Conservation (phyloP, 2,329 filamentous ascomycete species). For the Fusarium sp. region DNA sequence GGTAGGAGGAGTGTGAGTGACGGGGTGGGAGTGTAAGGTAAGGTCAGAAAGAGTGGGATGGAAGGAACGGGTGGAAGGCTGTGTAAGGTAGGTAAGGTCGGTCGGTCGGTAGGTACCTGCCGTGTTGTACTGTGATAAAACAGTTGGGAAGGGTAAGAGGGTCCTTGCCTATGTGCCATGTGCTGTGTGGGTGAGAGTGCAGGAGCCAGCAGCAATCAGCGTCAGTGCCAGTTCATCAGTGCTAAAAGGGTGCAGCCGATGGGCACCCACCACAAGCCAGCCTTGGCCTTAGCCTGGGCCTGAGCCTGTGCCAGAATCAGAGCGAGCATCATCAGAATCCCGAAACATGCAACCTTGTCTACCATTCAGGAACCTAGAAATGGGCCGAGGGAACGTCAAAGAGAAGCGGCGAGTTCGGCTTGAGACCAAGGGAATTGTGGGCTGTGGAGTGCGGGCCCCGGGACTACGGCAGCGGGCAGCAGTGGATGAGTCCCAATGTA, state of each 20-base stretch:
- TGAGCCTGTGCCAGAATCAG: not conserved
- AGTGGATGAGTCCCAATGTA: conserved; percentile 38
- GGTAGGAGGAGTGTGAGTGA: conserved; percentile 19
- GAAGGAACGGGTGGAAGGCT: conserved; percentile 40
- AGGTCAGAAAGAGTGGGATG: conserved; percentile 30
- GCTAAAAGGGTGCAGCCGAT: conserved; percentile 30
- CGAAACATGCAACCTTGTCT: conserved; percentile 17
- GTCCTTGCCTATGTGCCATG: conserved; percentile 33
- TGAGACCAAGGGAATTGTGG: conserved; percentile 35
- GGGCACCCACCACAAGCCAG: conserved; percentile 30
- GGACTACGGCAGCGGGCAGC: conserved; percentile 43
- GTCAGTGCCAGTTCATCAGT: conserved; percentile 30
- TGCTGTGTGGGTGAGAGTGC: conserved; percentile 13
- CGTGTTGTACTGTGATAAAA: conserved; percentile 21
- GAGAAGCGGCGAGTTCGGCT: conserved; percentile 32
- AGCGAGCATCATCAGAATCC: conserved; percentile 26
- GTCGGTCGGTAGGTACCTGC: conserved; percentile 17
- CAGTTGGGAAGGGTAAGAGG: conserved; percentile 21
- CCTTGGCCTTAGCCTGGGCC: not conserved
- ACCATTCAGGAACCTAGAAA: conserved; percentile 33
- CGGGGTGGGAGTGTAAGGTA: conserved; percentile 33
- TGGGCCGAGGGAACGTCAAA: conserved; percentile 34
- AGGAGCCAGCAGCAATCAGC: conserved; percentile 24
- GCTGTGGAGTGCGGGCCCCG: conserved; percentile 40
- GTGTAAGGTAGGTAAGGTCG: conserved; percentile 31